Percentiles rank a stretch among this genome's conserved stretches.
Evolutionary conservation across 306 rosid species (phyloP).

Genomic region (Prunus mira): DNA sequence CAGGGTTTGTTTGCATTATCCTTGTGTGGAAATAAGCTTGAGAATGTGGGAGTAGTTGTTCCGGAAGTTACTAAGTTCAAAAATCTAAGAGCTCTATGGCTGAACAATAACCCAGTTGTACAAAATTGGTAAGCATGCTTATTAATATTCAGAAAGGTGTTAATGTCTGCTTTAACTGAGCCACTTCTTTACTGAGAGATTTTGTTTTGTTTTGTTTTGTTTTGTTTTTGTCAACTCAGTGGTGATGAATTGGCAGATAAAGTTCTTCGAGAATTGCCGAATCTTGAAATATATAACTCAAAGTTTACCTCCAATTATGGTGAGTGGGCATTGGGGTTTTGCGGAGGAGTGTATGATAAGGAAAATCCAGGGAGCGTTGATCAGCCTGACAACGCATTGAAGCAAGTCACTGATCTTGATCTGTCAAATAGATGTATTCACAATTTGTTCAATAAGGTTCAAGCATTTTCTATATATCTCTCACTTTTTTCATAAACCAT

Average conservation of each 20-base stretch:
- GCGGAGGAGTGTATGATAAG: slow-evolving; percentile 76
- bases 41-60: slow-evolving; percentile 43
- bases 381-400: slow-evolving; percentile 42
- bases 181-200: neutral
- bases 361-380: slow-evolving; percentile 57
- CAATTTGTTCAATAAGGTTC: slow-evolving; percentile 62
- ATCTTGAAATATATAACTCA: slow-evolving; percentile 78
- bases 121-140: slow-evolving; percentile 38
- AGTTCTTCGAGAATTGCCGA: slow-evolving; percentile 47
- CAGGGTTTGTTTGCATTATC: slow-evolving; percentile 83
- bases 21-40: slow-evolving; percentile 70
- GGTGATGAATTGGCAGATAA: slow-evolving; percentile 44
- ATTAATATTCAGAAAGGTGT: neutral
- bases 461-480: neutral
- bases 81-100: slow-evolving; percentile 79
- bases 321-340: slow-evolving; percentile 83
- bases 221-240: slow-evolving; percentile 25
- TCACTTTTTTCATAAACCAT: neutral
- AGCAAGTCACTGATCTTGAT: slow-evolving; percentile 58
- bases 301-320: slow-evolving; percentile 58
- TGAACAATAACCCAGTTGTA: slow-evolving; percentile 63
- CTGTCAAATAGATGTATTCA: slow-evolving; percentile 71
- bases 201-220: slow-evolving; percentile 6
- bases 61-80: slow-evolving; percentile 67
- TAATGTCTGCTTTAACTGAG: neutral